Base-by-base conservation (phyloP, 768 basidiomycete species). In the Chalciporus chontae region DNA sequence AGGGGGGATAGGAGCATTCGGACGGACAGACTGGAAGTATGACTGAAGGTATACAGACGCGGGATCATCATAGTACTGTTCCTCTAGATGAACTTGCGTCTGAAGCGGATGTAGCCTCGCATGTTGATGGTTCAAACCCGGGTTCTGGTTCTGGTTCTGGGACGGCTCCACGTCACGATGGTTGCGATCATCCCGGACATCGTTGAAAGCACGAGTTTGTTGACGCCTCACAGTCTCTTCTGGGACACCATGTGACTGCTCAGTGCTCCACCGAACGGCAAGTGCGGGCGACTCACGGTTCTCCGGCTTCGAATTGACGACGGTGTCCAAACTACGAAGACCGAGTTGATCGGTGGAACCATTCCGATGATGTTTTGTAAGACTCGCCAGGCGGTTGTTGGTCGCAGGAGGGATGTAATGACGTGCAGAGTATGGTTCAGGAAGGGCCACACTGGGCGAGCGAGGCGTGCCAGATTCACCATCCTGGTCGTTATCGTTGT, bases 1-100 rank as follows among this genome's bases (percentile, higher is more conserved):
- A 0, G 89, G 87, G 0, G 89, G 88, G 36, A 90, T 77, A 15
- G 89, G 89, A 0, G 86, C 88, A 50, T 82, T 79, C 0, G 86
- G 87, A 0, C 88, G 81, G 3, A 78, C 72, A 1, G 81, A 77
- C 23, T 75, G 77, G 18, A 81, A 70, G 59, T 83, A 85, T 0
- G 76, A 63, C 48, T 81, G 80, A 34, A 85, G 71, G 63, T 83
- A 85, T 13, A 79, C 71, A 0, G 77, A 76, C 0, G 79, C 73
- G 0, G 83, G 71, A 56, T 86, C 83, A 39, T 85, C 82, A 40
- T 84, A 78, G 53, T 74, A 75, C 11, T 81, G 78, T 32, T 87
- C 85, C 39, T 86, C 83, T 0, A 73, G 73, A 45, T 76, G 73
- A 4, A 75, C 58, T 31, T 76, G 73, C 3, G 72, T 58, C 51